Evolutionary conservation across 1,284 basidiomycete species (phyloP), one percentile per base, ranked within the genome.

Genomic region (Exobasidium rhododendri): DNA sequence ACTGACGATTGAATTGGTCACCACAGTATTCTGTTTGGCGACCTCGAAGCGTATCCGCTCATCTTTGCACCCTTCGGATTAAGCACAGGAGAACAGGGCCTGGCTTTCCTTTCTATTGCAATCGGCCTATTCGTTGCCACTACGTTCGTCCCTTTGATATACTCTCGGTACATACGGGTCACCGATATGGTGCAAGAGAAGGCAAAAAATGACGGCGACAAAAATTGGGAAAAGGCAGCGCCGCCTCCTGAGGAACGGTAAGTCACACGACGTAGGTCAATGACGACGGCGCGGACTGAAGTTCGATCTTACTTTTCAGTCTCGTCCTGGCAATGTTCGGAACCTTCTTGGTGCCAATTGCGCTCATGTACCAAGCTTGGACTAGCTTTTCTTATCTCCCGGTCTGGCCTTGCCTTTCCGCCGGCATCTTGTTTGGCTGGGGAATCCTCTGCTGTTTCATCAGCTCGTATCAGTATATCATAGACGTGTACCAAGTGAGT

Each of bases 11-110:
- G n/a, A n/a, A n/a, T n/a, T n/a, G n/a, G n/a, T 58, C 14, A 7
- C 10, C 59, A 59, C 58, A 58, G 56, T 26, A 45, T 59, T 35
- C 51, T 59, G n/a, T 59, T 59, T 58, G 22, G 24, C 17, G 44
- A 58, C 56, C 58, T 59, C 22, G 58, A 59, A 58, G 58, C 58
- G 30, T 59, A 59, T 32, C 28, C 58, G 7, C 17, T 59, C 58
- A 59, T 59, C 44, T 59, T 22, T 58, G 22, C 57, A 22, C 54
- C 58, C 6, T 59, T 59, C 31, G 58, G 56, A 3, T 30, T 59
- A 22, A 59, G 58, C 29, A 17, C 54, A 10, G 58, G 58, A 7
- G 58, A 59, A 58, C 28, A 58, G 11, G 58, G 58, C 17, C 58
- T 59, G 7, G 32, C 58, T 32, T 59, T 59, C 3, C 56, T 59